A percentile compares a stretch with the other conserved stretches of the same genome.
Conservation (phyloP, 129 eudicot genomes). For the Saposhnikovia divaricata region DNA sequence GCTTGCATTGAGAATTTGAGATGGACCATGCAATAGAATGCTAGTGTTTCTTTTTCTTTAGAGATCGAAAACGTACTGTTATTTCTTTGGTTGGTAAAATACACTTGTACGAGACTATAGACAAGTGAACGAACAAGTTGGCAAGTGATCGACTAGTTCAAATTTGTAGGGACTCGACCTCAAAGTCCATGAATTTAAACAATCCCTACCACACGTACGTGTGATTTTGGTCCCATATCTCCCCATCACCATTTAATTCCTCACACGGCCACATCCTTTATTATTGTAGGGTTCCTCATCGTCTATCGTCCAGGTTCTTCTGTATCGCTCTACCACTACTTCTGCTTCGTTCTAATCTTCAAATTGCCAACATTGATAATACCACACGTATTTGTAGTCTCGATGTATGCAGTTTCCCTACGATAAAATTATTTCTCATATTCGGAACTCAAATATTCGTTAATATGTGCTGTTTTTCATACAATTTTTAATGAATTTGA, state of each 20-base stretch:
- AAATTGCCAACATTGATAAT: too few relatives aligned
- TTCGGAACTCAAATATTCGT: too few relatives aligned
- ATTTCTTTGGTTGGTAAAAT: not conserved
- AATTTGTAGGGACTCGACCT: not conserved
- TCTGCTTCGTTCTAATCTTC: not conserved
- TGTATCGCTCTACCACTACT: not conserved
- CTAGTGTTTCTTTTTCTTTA: not conserved
- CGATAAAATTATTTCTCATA: too few relatives aligned
- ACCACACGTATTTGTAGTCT: not conserved
- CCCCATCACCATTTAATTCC: slow-evolving; percentile 30
- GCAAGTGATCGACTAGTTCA: not conserved
- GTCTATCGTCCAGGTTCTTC: not conserved
- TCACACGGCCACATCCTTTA: slow-evolving; percentile 31
- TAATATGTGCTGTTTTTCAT: too few relatives aligned
- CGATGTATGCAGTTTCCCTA: too few relatives aligned
- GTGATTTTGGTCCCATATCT: slow-evolving; percentile 40
- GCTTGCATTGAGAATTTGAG: not conserved
- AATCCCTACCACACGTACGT: slow-evolving; percentile 45
- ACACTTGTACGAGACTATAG: not conserved
- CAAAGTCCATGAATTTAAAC: slow-evolving; percentile 33
- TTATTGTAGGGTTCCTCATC: not conserved
- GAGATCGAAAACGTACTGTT: not conserved
- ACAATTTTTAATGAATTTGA: too few relatives aligned
- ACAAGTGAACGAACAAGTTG: not conserved
- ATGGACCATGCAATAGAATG: not conserved